Conservation (phyloP, 2,329 filamentous ascomycete genomes). For the Xylaria sp. region DNA sequence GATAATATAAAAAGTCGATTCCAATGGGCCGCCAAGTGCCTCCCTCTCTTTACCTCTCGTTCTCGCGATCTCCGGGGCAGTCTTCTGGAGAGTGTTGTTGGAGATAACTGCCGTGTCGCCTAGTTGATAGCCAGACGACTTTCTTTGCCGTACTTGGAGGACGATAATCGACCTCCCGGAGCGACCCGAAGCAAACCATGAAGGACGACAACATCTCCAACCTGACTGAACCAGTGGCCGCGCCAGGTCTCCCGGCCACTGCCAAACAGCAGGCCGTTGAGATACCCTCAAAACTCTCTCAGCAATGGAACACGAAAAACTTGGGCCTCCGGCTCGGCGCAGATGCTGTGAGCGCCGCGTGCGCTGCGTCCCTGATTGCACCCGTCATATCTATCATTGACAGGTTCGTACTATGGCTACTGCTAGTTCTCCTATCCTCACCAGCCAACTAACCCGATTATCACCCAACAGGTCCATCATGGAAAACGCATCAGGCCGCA, state of each 20-base stretch:
- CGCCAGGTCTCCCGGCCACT: constrained; percentile 12
- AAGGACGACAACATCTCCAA: constrained; percentile 37
- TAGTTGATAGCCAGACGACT: constrained; percentile 2
- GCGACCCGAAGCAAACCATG: constrained; percentile 31
- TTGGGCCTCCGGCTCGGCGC: constrained; percentile 73
- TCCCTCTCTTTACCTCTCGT: constrained; percentile 15
- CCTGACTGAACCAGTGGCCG: constrained; percentile 27
- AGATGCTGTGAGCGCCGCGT: constrained; percentile 75
- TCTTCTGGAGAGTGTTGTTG: constrained; percentile 1
- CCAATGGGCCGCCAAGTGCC: constrained; percentile 33
- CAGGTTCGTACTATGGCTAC: constrained; percentile 63
- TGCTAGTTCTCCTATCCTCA: background rate
- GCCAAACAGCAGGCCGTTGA: constrained; percentile 36
- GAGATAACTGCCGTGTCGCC: constrained; percentile 12
- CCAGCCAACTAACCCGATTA: constrained; percentile 11
- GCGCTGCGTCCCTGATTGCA: constrained; percentile 80
- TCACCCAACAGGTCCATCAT: constrained; percentile 72
- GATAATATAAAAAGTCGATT: constrained; percentile 23
- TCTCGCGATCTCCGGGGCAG: constrained; percentile 12
- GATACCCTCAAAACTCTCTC: constrained; percentile 40
- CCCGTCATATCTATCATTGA: constrained; percentile 91
- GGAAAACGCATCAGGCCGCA: constrained; percentile 80
- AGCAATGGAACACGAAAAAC: constrained; percentile 79
- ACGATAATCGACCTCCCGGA: constrained; percentile 6
- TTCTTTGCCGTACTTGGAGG: background rate